Evolutionary conservation across 1,284 basidiomycete species (phyloP), one percentile per base, ranked within the genome.

Genomic region (Phylloboletellus chloephorus): DNA sequence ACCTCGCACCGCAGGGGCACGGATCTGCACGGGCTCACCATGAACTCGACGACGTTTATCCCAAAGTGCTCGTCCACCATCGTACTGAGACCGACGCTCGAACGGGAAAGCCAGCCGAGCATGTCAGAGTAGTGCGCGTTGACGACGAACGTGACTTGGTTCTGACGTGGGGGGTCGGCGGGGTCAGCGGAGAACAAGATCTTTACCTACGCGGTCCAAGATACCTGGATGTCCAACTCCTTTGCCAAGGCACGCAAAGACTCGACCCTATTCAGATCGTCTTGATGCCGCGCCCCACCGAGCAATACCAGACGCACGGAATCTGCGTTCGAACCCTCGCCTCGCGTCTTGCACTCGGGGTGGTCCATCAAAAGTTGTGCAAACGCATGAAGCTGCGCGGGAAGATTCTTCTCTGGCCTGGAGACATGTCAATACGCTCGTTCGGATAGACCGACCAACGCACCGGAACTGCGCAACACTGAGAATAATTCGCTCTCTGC

Each of bases 21-120:
- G 40, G 53, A 34, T 25, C 4, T 17, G 33, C 39, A 30, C 28
- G 24, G n/a, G 62, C 78, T 43, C 39, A 88, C 92, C 94, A 98
- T 95, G 54, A 90, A 95, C 62, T 99, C 95, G 7, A 98, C 95
- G 13, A 99, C 77, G 54, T 94, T 96, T 61, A 99, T 98, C 2
- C 96, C 96, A 53, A 98, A 98, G 61, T 99, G 95, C 64, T 99
- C 96, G 58, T 98, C 94, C 1, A 94, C 79, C 95, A 99, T 99
- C 4, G 95, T 98, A 57, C 89, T 95, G 17, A 98, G 61, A 0
- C 96, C 95, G 4, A 97, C 74, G 44, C 82, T 88, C 0, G 92
- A 82, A 11, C 66, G 65, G 1, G 79, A 75, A 1, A 98, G 72
- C 67, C 80, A 79, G 2, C 64, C 49, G 1, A 94, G 72, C 47